Evolutionary conservation across 139 green algal genomes (phyloP).

Genomic region (Coelastrella sp.): DNA sequence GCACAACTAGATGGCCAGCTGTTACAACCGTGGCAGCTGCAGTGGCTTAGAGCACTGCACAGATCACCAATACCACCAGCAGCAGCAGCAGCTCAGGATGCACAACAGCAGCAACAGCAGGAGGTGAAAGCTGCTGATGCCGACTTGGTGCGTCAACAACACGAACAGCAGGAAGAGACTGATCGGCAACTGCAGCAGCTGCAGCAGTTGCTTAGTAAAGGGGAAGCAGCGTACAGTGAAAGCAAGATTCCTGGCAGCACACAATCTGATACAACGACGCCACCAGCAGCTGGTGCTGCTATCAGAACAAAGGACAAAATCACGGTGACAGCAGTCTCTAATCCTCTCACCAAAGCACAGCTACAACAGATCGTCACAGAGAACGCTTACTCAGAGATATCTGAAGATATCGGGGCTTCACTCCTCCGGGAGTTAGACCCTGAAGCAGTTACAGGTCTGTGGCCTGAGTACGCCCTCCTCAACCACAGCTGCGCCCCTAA

Average conservation of each 20-base stretch:
- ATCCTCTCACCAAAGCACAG: background rate
- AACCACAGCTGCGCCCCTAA: conserved; percentile 69
- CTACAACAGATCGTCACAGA: conserved; percentile 14
- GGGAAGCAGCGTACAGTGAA: too few relatives aligned
- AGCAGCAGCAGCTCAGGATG: conserved; percentile 1
- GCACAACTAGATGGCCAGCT: background rate
- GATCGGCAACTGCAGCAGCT: background rate
- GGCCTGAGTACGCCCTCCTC: conserved; percentile 49
- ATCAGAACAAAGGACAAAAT: background rate
- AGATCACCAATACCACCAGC: background rate
- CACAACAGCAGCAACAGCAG: background rate
- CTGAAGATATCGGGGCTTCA: conserved; percentile 24
- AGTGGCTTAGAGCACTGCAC: conserved; percentile 25
- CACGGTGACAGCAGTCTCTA: background rate
- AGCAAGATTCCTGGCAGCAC: too few relatives aligned
- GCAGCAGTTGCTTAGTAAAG: conserved; percentile 11
- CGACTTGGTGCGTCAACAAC: too few relatives aligned
- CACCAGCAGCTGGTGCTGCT: too few relatives aligned
- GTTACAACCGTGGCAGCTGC: background rate
- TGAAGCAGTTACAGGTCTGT: conserved; percentile 28
- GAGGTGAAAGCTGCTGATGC: background rate
- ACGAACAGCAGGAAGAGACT: background rate
- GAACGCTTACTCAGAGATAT: conserved; percentile 25
- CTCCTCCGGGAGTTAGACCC: conserved; percentile 20
- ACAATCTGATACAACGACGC: too few relatives aligned